These are phyloP conservation scores for Salix arbutifolia DNA, from an alignment of 345 rosid genomes.

Conservation along the genomic window DNA sequence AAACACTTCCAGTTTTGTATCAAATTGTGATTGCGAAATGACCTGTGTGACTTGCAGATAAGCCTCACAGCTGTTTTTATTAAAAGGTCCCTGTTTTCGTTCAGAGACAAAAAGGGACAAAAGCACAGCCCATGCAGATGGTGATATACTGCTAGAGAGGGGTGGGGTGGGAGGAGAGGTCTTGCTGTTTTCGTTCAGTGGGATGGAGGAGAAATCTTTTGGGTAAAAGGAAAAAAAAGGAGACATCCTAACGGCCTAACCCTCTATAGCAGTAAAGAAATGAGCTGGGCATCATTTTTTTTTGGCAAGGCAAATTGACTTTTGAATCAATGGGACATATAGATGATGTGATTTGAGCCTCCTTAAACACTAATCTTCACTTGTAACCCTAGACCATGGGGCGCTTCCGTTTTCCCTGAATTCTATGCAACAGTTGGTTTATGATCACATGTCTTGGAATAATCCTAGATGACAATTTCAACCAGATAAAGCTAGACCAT, in stretches of 20 bases:
- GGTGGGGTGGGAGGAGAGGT: neutral
- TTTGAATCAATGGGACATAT: neutral
- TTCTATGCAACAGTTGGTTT: neutral
- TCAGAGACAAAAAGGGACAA: conserved; percentile 12
- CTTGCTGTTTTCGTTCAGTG: neutral
- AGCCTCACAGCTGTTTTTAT: neutral
- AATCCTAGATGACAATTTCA: neutral
- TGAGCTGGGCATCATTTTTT: neutral
- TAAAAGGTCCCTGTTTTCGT: neutral
- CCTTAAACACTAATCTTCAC: neutral
- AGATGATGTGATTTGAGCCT: neutral
- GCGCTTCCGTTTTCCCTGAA: neutral
- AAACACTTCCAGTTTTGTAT: neutral
- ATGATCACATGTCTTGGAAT: neutral
- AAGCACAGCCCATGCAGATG: conserved; percentile 1
- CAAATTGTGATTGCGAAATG: conserved; percentile 14
- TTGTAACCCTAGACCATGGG: neutral
- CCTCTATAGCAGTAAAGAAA: neutral
- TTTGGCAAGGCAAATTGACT: neutral
- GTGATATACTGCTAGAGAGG: neutral
- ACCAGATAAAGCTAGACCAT: no score
- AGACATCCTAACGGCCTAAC: neutral
- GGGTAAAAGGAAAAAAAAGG: neutral
- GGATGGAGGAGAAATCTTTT: neutral
- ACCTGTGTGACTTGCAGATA: conserved; percentile 24